Percentiles rank a stretch among this genome's conserved stretches.
Evolutionary conservation across 768 basidiomycete genomes (phyloP).

Genomic region (Boletellus emodensis): DNA sequence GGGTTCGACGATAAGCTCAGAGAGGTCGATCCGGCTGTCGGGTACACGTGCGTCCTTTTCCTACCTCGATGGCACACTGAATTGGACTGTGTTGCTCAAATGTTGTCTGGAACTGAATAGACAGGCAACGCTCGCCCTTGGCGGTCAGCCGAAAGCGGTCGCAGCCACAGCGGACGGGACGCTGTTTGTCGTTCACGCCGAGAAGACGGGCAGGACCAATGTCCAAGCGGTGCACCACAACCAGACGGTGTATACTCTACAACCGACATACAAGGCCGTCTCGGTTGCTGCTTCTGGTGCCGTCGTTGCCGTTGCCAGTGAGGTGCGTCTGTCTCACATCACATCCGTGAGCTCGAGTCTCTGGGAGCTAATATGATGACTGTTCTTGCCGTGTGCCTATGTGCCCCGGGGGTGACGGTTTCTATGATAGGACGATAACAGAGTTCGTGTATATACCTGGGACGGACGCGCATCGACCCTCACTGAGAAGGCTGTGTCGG

Average conservation of each 20-base stretch:
- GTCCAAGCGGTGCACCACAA: conserved; percentile 69
- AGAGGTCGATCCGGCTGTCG: conserved; percentile 48
- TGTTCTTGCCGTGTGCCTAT: background rate
- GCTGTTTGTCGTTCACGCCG: conserved; percentile 52
- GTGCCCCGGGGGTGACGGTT: background rate
- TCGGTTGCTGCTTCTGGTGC: conserved; percentile 50
- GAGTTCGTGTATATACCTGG: conserved; percentile 72
- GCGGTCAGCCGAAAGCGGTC: conserved; percentile 67
- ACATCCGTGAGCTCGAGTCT: background rate
- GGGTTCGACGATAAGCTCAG: conserved; percentile 80
- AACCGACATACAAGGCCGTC: conserved; percentile 50
- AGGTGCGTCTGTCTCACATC: conserved; percentile 42
- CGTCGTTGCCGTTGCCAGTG: conserved; percentile 68
- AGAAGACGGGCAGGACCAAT: conserved; percentile 36
- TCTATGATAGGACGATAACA: conserved; percentile 53
- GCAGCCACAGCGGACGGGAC: conserved; percentile 56
- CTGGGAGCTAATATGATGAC: background rate
- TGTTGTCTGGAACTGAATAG: conserved; percentile 31
- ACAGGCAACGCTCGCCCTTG: conserved; percentile 46
- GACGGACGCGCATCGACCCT: conserved; percentile 51
- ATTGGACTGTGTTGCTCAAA: too few relatives aligned
- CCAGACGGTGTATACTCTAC: conserved; percentile 59
- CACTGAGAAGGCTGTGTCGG: conserved; percentile 52
- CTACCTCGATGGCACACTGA: background rate
- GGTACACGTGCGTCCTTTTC: conserved; percentile 28